Conservation (phyloP, 805 yeast genomes). For the Teunomyces aglyptinius region DNA sequence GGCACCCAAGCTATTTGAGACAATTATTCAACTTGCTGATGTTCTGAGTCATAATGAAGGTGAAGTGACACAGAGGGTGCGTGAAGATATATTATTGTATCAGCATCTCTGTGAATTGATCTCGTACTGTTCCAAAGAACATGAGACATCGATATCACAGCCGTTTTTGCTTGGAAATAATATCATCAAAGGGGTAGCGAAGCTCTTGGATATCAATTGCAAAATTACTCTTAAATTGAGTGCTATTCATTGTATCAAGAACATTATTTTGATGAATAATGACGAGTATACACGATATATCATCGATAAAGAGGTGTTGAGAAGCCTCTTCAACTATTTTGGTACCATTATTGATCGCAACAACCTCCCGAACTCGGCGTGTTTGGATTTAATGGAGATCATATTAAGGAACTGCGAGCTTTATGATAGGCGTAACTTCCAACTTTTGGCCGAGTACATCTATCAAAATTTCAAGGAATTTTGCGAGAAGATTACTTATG, state of each 20-base stretch:
- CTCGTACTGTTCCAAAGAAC: constrained; percentile 64
- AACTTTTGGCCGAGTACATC: constrained; percentile 28
- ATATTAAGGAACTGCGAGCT: constrained; percentile 25
- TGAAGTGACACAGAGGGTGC: constrained; percentile 8
- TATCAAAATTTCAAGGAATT: constrained; percentile 28
- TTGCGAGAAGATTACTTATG: constrained; percentile 22
- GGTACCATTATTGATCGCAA: constrained; percentile 48
- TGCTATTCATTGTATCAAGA: constrained; percentile 66
- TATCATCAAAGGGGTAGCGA: constrained; percentile 54
- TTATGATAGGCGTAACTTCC: constrained; percentile 22
- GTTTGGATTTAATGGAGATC: constrained; percentile 64
- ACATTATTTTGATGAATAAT: constrained; percentile 61
- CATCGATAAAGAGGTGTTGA: constrained; percentile 52
- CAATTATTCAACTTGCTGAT: constrained; percentile 39
- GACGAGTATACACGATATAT: constrained; percentile 56
- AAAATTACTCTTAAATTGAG: constrained; percentile 59
- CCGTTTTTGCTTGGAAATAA: constrained; percentile 62
- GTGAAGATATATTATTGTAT: constrained; percentile 41
- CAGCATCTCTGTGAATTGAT: constrained; percentile 70
- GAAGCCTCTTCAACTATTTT: constrained; percentile 49
- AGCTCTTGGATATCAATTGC: constrained; percentile 42
- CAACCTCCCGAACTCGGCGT: constrained; percentile 70
- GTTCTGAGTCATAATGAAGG: neutral
- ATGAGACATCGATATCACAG: constrained; percentile 55
- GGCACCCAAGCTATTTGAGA: constrained; percentile 55